These are phyloP conservation scores for Datura wrightii DNA, from an alignment of 257 asterid genomes.

Conservation along the genomic window DNA sequence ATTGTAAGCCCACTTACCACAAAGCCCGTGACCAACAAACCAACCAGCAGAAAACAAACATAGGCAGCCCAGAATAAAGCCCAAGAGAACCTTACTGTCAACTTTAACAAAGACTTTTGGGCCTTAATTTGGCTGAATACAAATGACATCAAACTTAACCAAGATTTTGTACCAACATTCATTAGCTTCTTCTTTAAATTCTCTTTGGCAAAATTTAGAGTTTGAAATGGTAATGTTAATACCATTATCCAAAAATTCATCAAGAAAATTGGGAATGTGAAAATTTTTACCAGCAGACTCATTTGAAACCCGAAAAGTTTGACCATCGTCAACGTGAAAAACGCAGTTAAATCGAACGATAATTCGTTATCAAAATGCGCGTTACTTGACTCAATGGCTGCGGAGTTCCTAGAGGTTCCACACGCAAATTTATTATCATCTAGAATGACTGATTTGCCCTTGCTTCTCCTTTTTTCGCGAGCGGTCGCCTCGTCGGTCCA, in stretches of 20 bases:
- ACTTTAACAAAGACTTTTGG: slow-evolving; percentile 40
- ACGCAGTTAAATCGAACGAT: slow-evolving; percentile 43
- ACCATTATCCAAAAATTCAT: slow-evolving; percentile 45
- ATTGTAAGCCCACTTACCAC: slow-evolving; percentile 43
- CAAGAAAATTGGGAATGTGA: slow-evolving; percentile 50
- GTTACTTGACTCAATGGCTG: slow-evolving; percentile 4
- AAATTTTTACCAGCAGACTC: slow-evolving; percentile 43
- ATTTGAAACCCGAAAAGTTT: slow-evolving; percentile 52
- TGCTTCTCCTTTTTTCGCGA: slow-evolving; percentile 24
- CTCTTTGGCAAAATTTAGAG: slow-evolving; percentile 38
- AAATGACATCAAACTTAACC: slow-evolving; percentile 36
- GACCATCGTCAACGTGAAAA: slow-evolving; percentile 36
- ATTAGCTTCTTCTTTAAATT: slow-evolving; percentile 42
- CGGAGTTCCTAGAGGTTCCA: slow-evolving; percentile 29
- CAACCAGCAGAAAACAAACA: slow-evolving; percentile 53
- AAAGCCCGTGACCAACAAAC: slow-evolving; percentile 51
- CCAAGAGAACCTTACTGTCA: slow-evolving; percentile 48
- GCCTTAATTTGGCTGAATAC: slow-evolving; percentile 38
- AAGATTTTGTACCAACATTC: slow-evolving; percentile 36
- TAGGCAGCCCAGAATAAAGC: slow-evolving; percentile 50
- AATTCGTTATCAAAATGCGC: neutral
- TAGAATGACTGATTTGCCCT: slow-evolving; percentile 21
- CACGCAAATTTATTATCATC: slow-evolving; percentile 27
- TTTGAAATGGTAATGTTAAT: slow-evolving; percentile 51
- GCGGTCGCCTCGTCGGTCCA: neutral